phyloP scores from a whole-genome alignment of 768 basidiomycete genomes.

The Panus rudis region DNA sequence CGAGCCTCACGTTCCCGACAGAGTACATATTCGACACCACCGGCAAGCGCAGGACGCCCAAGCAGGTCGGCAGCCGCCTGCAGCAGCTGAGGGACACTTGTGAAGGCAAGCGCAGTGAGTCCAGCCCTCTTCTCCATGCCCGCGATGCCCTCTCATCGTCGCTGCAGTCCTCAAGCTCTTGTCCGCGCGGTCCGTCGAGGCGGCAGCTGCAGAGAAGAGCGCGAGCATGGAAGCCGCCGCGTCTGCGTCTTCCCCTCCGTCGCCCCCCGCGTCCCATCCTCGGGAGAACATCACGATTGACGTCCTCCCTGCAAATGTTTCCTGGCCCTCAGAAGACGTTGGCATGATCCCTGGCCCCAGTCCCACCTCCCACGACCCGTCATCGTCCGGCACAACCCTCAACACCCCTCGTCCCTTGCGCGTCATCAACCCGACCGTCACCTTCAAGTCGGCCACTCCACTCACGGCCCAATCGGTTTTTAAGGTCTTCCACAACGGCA shows the following conservation, averaged over 20 bases:
- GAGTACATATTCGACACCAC: slow-evolving; percentile 69
- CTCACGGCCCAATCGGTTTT: slow-evolving; percentile 52
- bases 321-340: slow-evolving; percentile 7
- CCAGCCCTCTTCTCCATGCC: slow-evolving; percentile 10
- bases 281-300: slow-evolving; percentile 18
- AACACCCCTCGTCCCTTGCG: slow-evolving; percentile 44
- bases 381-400: slow-evolving; percentile 16
- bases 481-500: slow-evolving; percentile 44
- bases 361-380: slow-evolving; percentile 10
- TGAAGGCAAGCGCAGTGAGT: slow-evolving; percentile 66
- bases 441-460: slow-evolving; percentile 47
- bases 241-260: slow-evolving; percentile 5
- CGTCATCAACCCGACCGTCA: slow-evolving; percentile 62
- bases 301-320: slow-evolving; percentile 13
- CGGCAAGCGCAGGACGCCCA: slow-evolving; percentile 64
- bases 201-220: slow-evolving; percentile 9
- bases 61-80: slow-evolving; percentile 76
- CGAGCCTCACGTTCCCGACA: too few species aligned
- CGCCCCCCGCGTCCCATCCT: slow-evolving; percentile 8
- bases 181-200: slow-evolving; percentile 16
- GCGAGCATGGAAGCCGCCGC: slow-evolving; percentile 4
- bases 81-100: slow-evolving; percentile 75
- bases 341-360: slow-evolving; percentile 14
- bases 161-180: slow-evolving; percentile 21
- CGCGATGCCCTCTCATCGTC: slow-evolving; percentile 15